phyloP scores from a whole-genome alignment of 805 yeast genomes.

The Metschnikowia gelsemii region DNA sequence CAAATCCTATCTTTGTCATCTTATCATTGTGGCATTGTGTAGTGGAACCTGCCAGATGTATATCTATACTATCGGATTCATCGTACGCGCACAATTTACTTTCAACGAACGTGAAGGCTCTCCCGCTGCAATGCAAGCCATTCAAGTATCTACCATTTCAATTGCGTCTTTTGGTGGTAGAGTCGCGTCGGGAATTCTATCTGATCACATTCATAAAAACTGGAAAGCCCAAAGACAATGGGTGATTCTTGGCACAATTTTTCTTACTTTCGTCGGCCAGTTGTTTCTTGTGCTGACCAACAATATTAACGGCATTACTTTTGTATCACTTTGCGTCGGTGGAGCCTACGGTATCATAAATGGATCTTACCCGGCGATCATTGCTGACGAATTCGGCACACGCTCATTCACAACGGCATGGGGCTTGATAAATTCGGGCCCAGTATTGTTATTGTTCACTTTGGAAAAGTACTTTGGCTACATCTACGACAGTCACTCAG shows the following conservation, averaged over 20 bases:
- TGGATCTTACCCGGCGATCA: constrained; percentile 73
- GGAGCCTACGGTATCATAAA: constrained; percentile 67
- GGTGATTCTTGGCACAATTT: constrained; percentile 51
- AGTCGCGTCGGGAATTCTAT: constrained; percentile 59
- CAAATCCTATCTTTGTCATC: constrained; percentile 49
- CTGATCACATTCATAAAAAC: constrained; percentile 57
- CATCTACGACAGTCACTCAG: constrained; percentile 48
- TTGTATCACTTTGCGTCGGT: constrained; percentile 59
- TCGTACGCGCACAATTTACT: constrained; percentile 49
- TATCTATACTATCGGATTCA: constrained; percentile 70
- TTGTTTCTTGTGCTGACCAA: constrained; percentile 31
- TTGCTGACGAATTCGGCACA: constrained; percentile 72
- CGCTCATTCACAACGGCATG: constrained; percentile 68
- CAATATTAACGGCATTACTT: constrained; percentile 21
- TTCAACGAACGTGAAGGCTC: constrained; percentile 37
- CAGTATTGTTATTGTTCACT: constrained; percentile 51
- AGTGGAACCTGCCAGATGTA: constrained; percentile 72
- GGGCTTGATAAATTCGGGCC: constrained; percentile 76
- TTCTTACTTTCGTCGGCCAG: constrained; percentile 38
- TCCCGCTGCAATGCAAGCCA: constrained; percentile 56
- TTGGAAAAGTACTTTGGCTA: constrained; percentile 57
- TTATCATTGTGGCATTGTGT: constrained; percentile 51
- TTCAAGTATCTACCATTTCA: constrained; percentile 69
- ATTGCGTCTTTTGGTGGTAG: constrained; percentile 66
- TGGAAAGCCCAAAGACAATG: constrained; percentile 60